Evolutionary conservation across 352 stramenopile species (phyloP), one percentile per base, ranked within the genome.

Genomic region (Phytophthora capsici): DNA sequence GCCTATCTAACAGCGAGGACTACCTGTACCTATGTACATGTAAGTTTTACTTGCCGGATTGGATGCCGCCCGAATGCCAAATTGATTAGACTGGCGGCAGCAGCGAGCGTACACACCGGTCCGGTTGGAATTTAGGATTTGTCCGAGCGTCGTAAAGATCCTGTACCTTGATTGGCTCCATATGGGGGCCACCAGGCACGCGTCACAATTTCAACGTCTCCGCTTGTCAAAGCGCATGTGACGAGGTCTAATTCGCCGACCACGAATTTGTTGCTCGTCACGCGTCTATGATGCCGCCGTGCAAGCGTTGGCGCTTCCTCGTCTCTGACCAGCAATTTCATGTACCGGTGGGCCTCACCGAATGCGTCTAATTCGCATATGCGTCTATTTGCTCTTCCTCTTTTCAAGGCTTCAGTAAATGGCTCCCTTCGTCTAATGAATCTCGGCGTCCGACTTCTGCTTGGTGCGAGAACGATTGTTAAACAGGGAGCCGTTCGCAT

Each of bases 231-330:
- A 30, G 41, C 4, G 41, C 20, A 48, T 41, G 36, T 41, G 36
- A 41, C 36, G n/a, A 41, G 36, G 36, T 41, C 36, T 5, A n/a
- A 41, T 19, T 41, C 8, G 36, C 30, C 47, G 30, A 45, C 30
- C 30, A 56, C 32, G 22, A 25, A 34, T 34, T 49, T 32, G 20
- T 13, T 28, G 19, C 20, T 22, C 44, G 44, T 32, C 43, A 45
- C 60, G 60, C 60, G 44, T 68, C 51, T 68, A 26, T 68, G 44
- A n/a, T 17, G 38, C 57, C 30, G 36, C 10, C 16, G 58, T 66
- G 50, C 49, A 61, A 66, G 58, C 58, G 49, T 30, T 43, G 14
- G 34, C 17, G 25, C n/a, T 36, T 45, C 16, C 56, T 43, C 55
- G 32, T 63, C 55, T 63, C 32, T 63, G 44, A 28, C 34, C 55